phyloP scores from a whole-genome alignment of 768 basidiomycete species.

The Saitozyma sp. region DNA sequence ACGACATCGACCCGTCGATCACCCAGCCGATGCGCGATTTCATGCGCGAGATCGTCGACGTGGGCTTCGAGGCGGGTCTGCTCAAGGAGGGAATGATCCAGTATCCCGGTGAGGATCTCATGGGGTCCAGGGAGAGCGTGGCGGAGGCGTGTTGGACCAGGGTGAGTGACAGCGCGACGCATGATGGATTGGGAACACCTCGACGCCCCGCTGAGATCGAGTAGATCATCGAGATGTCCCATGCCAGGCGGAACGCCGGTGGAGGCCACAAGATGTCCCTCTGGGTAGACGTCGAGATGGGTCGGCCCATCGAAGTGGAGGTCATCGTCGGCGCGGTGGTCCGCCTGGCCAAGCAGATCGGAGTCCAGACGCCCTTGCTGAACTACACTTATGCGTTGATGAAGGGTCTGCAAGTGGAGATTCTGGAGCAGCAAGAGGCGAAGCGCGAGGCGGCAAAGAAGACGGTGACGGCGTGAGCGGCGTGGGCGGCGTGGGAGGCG shows the following conservation, averaged over 20 bases:
- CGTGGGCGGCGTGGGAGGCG: too few species aligned
- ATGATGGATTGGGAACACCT: too few species aligned
- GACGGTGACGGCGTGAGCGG: too few species aligned
- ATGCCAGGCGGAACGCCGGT: neutral
- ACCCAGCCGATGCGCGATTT: conserved; percentile 23
- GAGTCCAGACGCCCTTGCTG: conserved; percentile 26
- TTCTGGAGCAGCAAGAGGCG: conserved; percentile 4
- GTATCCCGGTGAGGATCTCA: conserved; percentile 28
- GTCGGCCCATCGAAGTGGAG: conserved; percentile 44
- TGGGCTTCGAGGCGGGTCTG: conserved; percentile 39
- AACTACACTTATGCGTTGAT: conserved; percentile 34
- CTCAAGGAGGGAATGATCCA: conserved; percentile 28
- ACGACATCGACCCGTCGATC: conserved; percentile 8
- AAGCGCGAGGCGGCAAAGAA: neutral
- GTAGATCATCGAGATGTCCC: conserved; percentile 6
- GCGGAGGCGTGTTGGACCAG: conserved; percentile 22
- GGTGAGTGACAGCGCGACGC: conserved; percentile 18
- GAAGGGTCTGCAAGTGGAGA: conserved; percentile 34
- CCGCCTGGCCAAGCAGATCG: conserved; percentile 24
- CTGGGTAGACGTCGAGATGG: conserved; percentile 42
- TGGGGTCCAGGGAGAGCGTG: conserved; percentile 15
- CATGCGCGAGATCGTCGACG: conserved; percentile 39
- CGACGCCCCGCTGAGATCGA: neutral
- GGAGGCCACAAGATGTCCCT: conserved; percentile 41
- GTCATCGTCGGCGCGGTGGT: conserved; percentile 35